Percentiles rank a stretch among this genome's conserved stretches.
phyloP scores from a whole-genome alignment of 441 rosid genomes.

The Macaranga tanarius region DNA sequence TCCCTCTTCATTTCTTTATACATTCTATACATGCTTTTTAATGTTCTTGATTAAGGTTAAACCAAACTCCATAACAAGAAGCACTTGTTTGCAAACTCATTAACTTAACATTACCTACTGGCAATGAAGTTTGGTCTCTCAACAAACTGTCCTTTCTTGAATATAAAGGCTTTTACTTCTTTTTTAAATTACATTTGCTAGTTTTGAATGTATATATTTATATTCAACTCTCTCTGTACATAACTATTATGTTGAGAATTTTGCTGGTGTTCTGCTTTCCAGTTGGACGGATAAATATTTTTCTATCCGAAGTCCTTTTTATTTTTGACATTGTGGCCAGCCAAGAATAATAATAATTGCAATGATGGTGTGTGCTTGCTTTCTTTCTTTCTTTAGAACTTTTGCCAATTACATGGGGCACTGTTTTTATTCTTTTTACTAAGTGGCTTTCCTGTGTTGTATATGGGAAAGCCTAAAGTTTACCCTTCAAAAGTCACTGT shows the following conservation, averaged over 20 bases:
- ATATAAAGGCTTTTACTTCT: slow-evolving; percentile 26
- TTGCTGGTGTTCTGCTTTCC: slow-evolving; percentile 39
- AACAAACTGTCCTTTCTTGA: slow-evolving; percentile 34
- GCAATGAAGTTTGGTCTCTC: slow-evolving; percentile 17
- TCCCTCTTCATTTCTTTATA: slow-evolving; percentile 8
- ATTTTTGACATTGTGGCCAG: slow-evolving; percentile 32
- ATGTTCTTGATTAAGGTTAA: neutral
- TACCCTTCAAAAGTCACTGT: neutral
- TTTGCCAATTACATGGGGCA: slow-evolving; percentile 21
- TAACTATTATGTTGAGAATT: slow-evolving; percentile 15
- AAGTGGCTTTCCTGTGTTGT: neutral
- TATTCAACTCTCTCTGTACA: neutral
- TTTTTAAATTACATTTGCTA: neutral
- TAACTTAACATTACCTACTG: slow-evolving; percentile 19
- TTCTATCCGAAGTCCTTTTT: neutral
- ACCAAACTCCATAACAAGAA: slow-evolving; percentile 17
- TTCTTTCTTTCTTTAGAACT: slow-evolving; percentile 12
- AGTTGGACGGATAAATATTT: slow-evolving; percentile 26
- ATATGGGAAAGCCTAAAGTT: slow-evolving; percentile 2
- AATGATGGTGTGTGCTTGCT: slow-evolving; percentile 29
- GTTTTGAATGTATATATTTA: neutral
- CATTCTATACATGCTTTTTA: no score
- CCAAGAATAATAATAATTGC: slow-evolving; percentile 29
- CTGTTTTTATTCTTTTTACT: slow-evolving; percentile 17
- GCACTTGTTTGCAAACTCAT: slow-evolving; percentile 22